These are phyloP conservation scores for Coemansia sp. DNA, from an alignment of 192 early-diverging fungal genomes.

Conservation along the genomic window DNA sequence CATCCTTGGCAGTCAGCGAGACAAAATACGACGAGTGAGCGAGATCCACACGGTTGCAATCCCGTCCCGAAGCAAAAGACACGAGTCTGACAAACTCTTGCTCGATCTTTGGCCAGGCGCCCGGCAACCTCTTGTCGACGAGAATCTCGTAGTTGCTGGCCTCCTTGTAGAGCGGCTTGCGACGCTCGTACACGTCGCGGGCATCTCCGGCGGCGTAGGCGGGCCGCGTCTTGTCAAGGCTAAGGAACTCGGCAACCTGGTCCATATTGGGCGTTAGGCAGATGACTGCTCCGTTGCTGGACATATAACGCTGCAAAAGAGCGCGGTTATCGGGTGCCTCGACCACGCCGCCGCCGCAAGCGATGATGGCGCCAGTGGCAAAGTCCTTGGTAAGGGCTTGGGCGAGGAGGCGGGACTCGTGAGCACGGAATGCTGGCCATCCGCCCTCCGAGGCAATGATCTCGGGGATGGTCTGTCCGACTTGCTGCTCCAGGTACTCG, in stretches of 20 bases:
- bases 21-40: slow-evolving; percentile 76
- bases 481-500: slow-evolving; percentile 70
- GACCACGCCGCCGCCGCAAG: slow-evolving; percentile 96
- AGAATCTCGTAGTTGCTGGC: slow-evolving; percentile 85
- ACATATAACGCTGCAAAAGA: slow-evolving; percentile 65
- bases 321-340: slow-evolving; percentile 75
- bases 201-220: slow-evolving; percentile 79
- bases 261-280: slow-evolving; percentile 79
- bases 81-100: slow-evolving; percentile 75
- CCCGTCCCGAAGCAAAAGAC: slow-evolving; percentile 61
- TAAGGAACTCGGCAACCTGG: slow-evolving; percentile 79
- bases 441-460: slow-evolving; percentile 66
- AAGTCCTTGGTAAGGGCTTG: slow-evolving; percentile 61
- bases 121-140: slow-evolving; percentile 57
- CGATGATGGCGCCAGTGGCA: slow-evolving; percentile 70
- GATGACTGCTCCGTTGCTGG: slow-evolving; percentile 65
- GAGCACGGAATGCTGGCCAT: slow-evolving; percentile 86
- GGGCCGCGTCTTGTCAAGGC: slow-evolving; percentile 80
- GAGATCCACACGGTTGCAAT: slow-evolving; percentile 42
- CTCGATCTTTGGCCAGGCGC: slow-evolving; percentile 74
- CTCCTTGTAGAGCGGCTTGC: slow-evolving; percentile 75
- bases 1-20: slow-evolving; percentile 77
- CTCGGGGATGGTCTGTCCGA: slow-evolving; percentile 77
- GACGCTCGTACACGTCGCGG: slow-evolving; percentile 75
- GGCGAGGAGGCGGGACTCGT: slow-evolving; percentile 73